Conservation (phyloP, 768 basidiomycete genomes). For the Boletus rubropictus region DNA sequence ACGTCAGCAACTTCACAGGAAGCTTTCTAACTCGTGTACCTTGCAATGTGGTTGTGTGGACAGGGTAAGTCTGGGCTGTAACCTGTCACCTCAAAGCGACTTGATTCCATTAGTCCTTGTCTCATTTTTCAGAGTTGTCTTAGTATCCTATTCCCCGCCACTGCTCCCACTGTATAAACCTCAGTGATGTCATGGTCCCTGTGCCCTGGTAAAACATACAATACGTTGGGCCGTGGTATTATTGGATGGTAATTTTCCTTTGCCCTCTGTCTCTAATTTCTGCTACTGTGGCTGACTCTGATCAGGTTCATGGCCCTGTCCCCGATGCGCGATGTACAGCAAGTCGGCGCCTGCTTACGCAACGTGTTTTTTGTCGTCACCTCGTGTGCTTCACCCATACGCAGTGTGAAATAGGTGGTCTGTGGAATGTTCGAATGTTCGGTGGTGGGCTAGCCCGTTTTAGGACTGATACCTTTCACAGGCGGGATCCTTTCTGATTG, state of each 20-base stretch:
- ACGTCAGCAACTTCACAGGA: background rate
- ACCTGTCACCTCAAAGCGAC: background rate
- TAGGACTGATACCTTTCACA: background rate
- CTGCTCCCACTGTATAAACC: too few relatives aligned
- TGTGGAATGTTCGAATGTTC: background rate
- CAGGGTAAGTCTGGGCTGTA: too few relatives aligned
- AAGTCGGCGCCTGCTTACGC: constrained; percentile 6
- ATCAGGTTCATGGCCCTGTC: background rate
- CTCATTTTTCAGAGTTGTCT: background rate
- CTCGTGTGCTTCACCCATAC: background rate
- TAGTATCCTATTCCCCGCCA: background rate
- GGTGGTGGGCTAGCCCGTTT: constrained; percentile 9
- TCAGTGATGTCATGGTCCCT: too few relatives aligned
- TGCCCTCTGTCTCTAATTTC: background rate
- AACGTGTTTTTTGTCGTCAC: background rate
- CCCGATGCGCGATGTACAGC: constrained; percentile 17
- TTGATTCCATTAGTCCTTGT: background rate
- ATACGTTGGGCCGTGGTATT: background rate
- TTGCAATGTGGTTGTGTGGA: too few relatives aligned
- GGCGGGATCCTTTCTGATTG: background rate
- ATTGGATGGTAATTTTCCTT: background rate
- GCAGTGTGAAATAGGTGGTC: background rate
- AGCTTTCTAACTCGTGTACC: background rate
- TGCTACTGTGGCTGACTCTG: background rate
- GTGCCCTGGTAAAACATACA: too few relatives aligned